These are phyloP conservation scores for Peterozyma xylosa DNA, from an alignment of 805 yeast genomes.

Conservation along the genomic window DNA sequence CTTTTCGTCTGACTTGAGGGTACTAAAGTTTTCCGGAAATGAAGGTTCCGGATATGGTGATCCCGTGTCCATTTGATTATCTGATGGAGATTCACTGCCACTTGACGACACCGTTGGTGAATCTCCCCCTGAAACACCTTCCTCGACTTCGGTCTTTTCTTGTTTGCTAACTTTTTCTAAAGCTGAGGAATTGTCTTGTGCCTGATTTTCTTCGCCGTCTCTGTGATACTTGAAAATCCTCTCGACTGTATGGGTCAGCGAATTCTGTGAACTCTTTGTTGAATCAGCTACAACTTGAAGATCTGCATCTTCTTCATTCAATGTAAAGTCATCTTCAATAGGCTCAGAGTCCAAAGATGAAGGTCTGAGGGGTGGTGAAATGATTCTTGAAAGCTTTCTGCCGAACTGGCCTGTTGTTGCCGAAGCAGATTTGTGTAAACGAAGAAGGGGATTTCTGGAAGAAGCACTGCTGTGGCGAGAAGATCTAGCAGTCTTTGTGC, in stretches of 20 bases:
- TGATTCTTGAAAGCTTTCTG: not conserved
- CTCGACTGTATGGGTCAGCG: not conserved
- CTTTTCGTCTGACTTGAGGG: not conserved
- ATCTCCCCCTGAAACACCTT: not conserved
- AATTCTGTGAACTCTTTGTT: not conserved
- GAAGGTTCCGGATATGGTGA: not conserved
- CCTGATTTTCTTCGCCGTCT: not conserved
- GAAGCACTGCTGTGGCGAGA: not conserved
- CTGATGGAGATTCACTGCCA: not conserved
- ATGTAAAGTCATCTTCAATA: not conserved
- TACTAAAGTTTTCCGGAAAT: not conserved
- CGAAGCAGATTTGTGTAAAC: constrained; percentile 13
- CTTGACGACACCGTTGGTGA: not conserved
- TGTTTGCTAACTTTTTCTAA: not conserved
- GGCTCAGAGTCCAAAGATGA: not conserved
- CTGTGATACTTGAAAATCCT: not conserved
- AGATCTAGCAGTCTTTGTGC: not conserved
- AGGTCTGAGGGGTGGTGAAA: not conserved
- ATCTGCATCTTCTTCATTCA: constrained; percentile 6
- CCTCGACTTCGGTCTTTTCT: not conserved
- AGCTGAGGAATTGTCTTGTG: not conserved
- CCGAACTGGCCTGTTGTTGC: constrained; percentile 17
- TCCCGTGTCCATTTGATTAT: not conserved
- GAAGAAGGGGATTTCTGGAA: not conserved
- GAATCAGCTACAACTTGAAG: not conserved